Evolutionary conservation across 768 basidiomycete genomes (phyloP).

Genomic region (Leucocoprinus birnbaumii): DNA sequence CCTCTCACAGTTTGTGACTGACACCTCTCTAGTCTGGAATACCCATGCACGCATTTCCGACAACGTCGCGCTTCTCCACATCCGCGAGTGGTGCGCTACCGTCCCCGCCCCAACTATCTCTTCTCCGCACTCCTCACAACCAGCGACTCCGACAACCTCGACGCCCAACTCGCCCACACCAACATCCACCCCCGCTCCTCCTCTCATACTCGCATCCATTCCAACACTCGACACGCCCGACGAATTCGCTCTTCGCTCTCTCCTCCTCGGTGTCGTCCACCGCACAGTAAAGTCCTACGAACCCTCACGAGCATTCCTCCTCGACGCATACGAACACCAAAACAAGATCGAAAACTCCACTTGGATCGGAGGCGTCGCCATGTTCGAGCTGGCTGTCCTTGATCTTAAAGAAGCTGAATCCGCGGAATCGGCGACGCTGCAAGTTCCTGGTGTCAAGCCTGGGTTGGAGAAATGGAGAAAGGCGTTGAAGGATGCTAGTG

Average conservation of each 20-base stretch:
- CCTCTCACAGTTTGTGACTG: not conserved
- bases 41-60: conserved; percentile 60
- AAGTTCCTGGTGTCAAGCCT: not conserved
- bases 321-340: conserved; percentile 45
- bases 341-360: conserved; percentile 45
- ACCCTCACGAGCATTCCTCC: conserved; percentile 45
- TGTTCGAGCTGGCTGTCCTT: conserved; percentile 71
- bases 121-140: not conserved
- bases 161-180: not conserved
- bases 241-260: conserved; percentile 64
- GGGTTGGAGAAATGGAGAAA: conserved; percentile 41
- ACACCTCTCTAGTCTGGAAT: conserved; percentile 66
- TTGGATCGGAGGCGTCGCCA: conserved; percentile 66
- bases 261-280: conserved; percentile 67
- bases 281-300: conserved; percentile 49
- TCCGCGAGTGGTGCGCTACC: conserved; percentile 43
- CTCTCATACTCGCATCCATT: too few species aligned
- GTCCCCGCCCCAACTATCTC: conserved; percentile 38
- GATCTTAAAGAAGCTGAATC: conserved; percentile 58
- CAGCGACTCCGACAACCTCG: not conserved
- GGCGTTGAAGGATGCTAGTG: conserved; percentile 44
- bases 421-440: conserved; percentile 11
- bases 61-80: conserved; percentile 54
- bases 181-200: conserved; percentile 18
- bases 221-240: conserved; percentile 56